A percentile compares a stretch with the other conserved stretches of the same genome.
phyloP scores from a whole-genome alignment of 1,284 basidiomycete species.

The Trametes sp. region DNA sequence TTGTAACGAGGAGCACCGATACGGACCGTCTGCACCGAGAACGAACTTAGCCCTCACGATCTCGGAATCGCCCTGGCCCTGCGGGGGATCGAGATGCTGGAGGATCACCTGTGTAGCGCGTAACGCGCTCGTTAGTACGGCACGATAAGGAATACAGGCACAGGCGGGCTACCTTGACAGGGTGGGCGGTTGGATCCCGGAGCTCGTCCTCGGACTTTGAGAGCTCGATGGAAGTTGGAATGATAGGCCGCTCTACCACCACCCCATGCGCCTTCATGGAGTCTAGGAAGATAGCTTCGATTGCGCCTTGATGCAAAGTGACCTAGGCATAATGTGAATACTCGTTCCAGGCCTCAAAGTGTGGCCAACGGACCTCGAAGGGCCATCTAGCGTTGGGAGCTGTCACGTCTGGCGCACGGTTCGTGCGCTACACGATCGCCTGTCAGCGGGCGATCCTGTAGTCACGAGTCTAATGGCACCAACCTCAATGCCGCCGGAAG shows the following conservation, averaged over 20 bases:
- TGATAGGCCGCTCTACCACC: slow-evolving; percentile 63
- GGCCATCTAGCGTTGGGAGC: slow-evolving; percentile 64
- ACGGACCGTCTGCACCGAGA: slow-evolving; percentile 59
- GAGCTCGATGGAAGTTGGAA: slow-evolving; percentile 62
- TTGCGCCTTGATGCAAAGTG: slow-evolving; percentile 79
- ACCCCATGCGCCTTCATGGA: slow-evolving; percentile 58
- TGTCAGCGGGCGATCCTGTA: not conserved
- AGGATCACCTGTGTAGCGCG: slow-evolving; percentile 44
- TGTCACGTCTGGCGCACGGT: slow-evolving; percentile 63
- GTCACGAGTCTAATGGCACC: slow-evolving; percentile 14
- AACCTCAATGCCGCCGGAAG: slow-evolving; percentile 68
- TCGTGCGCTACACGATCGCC: slow-evolving; percentile 56
- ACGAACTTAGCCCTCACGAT: slow-evolving; percentile 61
- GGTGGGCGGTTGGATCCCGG: slow-evolving; percentile 54
- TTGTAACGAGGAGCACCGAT: not conserved
- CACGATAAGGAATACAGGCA: not conserved
- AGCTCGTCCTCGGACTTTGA: slow-evolving; percentile 50
- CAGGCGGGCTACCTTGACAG: slow-evolving; percentile 57
- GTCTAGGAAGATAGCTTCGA: slow-evolving; percentile 74
- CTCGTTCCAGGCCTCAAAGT: no score
- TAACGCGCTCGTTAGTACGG: not conserved
- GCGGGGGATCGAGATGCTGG: slow-evolving; percentile 38
- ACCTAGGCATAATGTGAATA: no score
- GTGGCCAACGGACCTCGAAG: slow-evolving; percentile 56
- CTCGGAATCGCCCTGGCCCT: slow-evolving; percentile 46